Evolutionary conservation across 495 filamentous ascomycete genomes (phyloP).

Genomic region (Annulohypoxylon nitens): DNA sequence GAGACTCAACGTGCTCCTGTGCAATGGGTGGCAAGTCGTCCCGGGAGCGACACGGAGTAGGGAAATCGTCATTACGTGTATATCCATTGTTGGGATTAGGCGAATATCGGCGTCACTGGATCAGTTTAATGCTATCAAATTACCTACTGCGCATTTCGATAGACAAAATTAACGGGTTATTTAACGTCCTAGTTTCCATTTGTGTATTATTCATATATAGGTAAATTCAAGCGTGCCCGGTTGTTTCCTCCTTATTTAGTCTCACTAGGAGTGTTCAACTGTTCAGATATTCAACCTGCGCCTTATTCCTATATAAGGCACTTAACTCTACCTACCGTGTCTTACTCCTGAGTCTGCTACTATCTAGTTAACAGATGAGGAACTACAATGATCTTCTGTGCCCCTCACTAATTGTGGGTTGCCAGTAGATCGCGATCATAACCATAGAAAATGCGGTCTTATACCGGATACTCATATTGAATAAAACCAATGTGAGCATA

Average conservation of each 20-base stretch:
- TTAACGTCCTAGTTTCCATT: background rate
- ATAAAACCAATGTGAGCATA: no score
- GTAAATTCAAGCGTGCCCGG: background rate
- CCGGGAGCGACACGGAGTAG: constrained; percentile 38
- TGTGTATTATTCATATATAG: background rate
- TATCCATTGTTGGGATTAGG: constrained; percentile 2
- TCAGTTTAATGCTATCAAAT: constrained; percentile 1
- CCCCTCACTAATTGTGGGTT: no score
- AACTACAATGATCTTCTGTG: no score
- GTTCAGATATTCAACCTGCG: no score
- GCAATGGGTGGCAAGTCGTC: constrained; percentile 28
- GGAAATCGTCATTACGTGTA: background rate
- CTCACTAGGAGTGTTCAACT: no score
- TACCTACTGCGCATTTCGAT: background rate
- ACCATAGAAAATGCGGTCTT: no score
- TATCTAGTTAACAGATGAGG: no score
- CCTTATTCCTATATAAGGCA: no score
- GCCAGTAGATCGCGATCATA: no score
- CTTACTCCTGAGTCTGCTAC: no score
- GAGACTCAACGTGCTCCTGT: constrained; percentile 39
- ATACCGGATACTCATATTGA: no score
- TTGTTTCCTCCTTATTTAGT: background rate
- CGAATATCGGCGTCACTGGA: constrained; percentile 6
- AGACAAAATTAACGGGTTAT: background rate
- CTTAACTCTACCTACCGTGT: no score